Percentiles rank a stretch among this genome's conserved stretches.
These are phyloP conservation scores for Beauveria asiatica DNA, from an alignment of 2,329 filamentous ascomycete species.

Conservation along the genomic window DNA sequence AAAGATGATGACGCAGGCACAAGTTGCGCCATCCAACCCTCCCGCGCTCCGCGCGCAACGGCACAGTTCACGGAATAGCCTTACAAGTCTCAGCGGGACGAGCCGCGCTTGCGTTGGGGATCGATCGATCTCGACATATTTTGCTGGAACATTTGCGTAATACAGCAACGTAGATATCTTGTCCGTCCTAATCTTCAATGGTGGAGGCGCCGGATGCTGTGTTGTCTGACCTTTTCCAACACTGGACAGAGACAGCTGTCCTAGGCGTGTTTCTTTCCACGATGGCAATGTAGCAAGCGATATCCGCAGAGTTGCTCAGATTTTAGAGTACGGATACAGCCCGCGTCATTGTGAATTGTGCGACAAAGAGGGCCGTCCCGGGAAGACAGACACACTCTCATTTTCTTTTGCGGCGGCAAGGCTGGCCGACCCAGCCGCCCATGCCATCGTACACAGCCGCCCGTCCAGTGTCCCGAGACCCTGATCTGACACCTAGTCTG, in stretches of 20 bases:
- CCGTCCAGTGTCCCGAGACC: neutral
- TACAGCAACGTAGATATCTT: too few relatives aligned
- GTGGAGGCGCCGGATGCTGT: neutral
- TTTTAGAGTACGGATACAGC: neutral
- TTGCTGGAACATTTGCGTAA: too few relatives aligned
- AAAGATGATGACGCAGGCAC: too few relatives aligned
- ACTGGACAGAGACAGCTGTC: slow-evolving; percentile 1
- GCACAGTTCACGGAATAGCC: too few relatives aligned
- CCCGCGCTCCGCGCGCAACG: too few relatives aligned
- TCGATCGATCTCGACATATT: too few relatives aligned
- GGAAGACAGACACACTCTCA: neutral
- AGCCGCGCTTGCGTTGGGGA: too few relatives aligned
- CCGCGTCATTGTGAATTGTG: neutral
- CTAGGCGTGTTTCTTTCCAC: neutral
- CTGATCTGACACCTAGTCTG: slow-evolving; percentile 1
- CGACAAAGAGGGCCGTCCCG: neutral
- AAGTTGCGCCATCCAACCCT: too few relatives aligned
- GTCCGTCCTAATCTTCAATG: too few relatives aligned
- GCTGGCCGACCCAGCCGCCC: neutral
- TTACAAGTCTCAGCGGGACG: too few relatives aligned
- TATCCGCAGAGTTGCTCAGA: too few relatives aligned
- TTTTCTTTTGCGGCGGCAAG: neutral
- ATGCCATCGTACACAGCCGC: neutral
- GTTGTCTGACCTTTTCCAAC: neutral
- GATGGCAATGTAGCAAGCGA: neutral